Evolutionary conservation across 306 rosid species (phyloP), one percentile per base, ranked within the genome.

Genomic region (Begonia loranthoides): DNA sequence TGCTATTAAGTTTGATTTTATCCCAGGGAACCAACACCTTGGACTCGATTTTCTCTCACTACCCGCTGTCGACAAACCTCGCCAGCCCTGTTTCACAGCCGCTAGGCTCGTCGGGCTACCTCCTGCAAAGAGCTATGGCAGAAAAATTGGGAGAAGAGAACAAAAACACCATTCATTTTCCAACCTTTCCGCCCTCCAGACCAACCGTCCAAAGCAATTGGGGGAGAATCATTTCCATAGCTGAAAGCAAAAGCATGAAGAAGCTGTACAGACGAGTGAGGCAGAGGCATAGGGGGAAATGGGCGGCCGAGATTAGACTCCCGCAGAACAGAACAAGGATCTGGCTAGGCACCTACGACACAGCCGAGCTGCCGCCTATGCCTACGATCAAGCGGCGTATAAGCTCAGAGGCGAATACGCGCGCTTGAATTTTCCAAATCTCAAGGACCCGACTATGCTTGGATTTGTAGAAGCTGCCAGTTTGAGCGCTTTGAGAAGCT

Each of bases 281-380:
- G 15, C 96, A 92, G 94, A 92, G 99, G 55, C 93, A 92, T 57
- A 86, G 99, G 99, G 99, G 96, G 12, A 92, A 92, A 75, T 92
- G 99, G 99, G 99, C 86, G 0, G 99, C 99, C 0, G 99, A 92
- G 54, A 92, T 92, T 38, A 67, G 99, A 51, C 88, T 92, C 13
- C 99, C 99, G 9, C 99, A 92, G 72, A 92, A 92, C 71, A 74
- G 99, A 68, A 79, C 83, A 93, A 72, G 99, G 64, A 87, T 86
- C 40, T 92, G 99, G 99, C 68, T 92, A 34, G 99, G 99, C 0
- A 92, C 99, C 6, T 92, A 86, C 12, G 99, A 86, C 47, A 78
- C 94, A 0, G 99, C 99, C 1, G 96, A 70, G 94, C 96, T 19
- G 99, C 99, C 0, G 99, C 99, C 1, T 92, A 80, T 16, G 99